phyloP scores from a whole-genome alignment of 2,329 filamentous ascomycete genomes.

The Pestalotiopsis sp. region DNA sequence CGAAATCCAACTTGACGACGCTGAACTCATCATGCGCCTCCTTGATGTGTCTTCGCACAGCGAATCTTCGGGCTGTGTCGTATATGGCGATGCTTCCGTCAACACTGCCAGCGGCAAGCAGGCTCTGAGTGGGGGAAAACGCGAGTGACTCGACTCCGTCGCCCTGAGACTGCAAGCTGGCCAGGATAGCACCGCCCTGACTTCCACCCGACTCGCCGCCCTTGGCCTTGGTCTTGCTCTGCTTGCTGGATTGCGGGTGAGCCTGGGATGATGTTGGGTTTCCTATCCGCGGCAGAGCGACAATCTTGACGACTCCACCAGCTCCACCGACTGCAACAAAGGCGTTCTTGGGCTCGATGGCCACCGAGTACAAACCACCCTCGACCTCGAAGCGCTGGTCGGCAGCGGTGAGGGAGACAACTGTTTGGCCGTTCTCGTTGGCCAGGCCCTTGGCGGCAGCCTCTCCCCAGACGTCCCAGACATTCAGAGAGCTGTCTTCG shows the following conservation, averaged over 20 bases:
- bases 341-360: constrained; percentile 76
- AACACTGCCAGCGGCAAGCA: constrained; percentile 68
- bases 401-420: constrained; percentile 74
- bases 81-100: constrained; percentile 83
- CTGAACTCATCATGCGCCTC: constrained; percentile 86
- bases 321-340: constrained; percentile 88
- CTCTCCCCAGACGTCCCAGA: constrained; percentile 88
- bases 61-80: constrained; percentile 84
- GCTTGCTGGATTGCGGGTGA: constrained; percentile 26
- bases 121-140: constrained; percentile 49
- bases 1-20: constrained; percentile 91
- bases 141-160: constrained; percentile 30
- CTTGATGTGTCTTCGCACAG: constrained; percentile 78
- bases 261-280: constrained; percentile 23
- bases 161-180: constrained; percentile 77
- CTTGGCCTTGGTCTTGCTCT: constrained; percentile 38
- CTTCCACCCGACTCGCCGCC: constrained; percentile 42
- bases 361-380: constrained; percentile 87
- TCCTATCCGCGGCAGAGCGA: constrained; percentile 74
- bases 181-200: constrained; percentile 68
- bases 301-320: constrained; percentile 80
- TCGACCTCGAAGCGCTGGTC: constrained; percentile 93
- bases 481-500: constrained; percentile 86
- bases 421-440: constrained; percentile 60
- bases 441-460: constrained; percentile 62